Evolutionary conservation across 306 rosid species (phyloP).

Genomic region (Medicago lupulina): DNA sequence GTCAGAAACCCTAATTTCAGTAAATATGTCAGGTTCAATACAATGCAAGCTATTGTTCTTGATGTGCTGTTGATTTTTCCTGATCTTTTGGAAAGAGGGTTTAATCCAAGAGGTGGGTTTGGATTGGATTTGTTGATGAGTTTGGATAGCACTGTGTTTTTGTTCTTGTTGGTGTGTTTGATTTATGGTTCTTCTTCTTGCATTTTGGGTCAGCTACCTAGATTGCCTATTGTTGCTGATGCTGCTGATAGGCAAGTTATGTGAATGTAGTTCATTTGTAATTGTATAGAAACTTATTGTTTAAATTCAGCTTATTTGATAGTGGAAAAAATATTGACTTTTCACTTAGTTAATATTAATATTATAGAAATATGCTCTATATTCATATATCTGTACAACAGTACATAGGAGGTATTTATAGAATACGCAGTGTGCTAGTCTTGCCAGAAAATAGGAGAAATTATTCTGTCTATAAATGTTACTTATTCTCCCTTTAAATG

Average conservation of each 20-base stretch:
- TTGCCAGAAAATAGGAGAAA: no score
- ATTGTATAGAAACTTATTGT: constrained; percentile 46
- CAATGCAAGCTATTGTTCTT: constrained; percentile 95
- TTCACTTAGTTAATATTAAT: constrained; percentile 29
- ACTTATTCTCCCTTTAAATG: no score
- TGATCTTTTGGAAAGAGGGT: constrained; percentile 85
- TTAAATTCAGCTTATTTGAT: constrained; percentile 7
- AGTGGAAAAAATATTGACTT: constrained; percentile 23
- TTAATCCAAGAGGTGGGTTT: constrained; percentile 76
- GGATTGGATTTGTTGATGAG: constrained; percentile 93
- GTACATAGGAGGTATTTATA: no score
- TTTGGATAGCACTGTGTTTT: constrained; percentile 91
- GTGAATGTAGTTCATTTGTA: constrained; percentile 36
- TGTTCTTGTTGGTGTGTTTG: constrained; percentile 83
- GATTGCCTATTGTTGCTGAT: constrained; percentile 96
- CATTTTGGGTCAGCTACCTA: constrained; percentile 81
- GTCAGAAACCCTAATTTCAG: constrained; percentile 91
- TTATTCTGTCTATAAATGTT: no score
- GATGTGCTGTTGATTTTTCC: constrained; percentile 92
- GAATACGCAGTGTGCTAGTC: no score
- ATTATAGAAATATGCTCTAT: no score
- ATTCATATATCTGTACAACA: no score
- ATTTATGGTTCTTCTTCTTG: constrained; percentile 90
- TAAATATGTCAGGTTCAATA: constrained; percentile 91
- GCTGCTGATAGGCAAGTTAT: constrained; percentile 98